A percentile compares a stretch with the other conserved stretches of the same genome.
Conservation (phyloP, 352 stramenopile genomes). For the Aphanomyces astaci region DNA sequence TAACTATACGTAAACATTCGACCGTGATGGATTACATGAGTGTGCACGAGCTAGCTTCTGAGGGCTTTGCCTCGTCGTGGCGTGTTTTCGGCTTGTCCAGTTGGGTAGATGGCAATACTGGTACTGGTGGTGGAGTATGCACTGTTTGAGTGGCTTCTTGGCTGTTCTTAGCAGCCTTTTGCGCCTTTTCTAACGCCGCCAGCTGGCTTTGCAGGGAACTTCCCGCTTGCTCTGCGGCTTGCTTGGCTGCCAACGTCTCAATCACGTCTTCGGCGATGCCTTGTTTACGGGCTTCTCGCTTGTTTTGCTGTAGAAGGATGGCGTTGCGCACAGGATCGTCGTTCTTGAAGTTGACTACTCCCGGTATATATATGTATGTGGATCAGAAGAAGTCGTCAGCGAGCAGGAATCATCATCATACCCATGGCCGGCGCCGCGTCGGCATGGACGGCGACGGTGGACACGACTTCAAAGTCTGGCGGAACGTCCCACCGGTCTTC, state of each 20-base stretch:
- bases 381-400: background rate
- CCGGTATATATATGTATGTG: background rate
- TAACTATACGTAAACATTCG: too few species aligned
- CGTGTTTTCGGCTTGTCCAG: background rate
- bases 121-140: background rate
- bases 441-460: slow-evolving; percentile 36
- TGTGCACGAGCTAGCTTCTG: background rate
- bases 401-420: background rate
- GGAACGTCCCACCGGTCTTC: slow-evolving; percentile 73
- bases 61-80: background rate
- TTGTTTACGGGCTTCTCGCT: slow-evolving; percentile 60
- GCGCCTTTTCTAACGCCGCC: slow-evolving; percentile 25
- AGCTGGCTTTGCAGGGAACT: slow-evolving; percentile 24
- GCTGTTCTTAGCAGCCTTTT: slow-evolving; percentile 7
- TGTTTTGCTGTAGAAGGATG: slow-evolving; percentile 63
- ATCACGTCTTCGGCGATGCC: slow-evolving; percentile 57
- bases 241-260: slow-evolving; percentile 34
- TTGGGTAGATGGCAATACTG: background rate
- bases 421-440: background rate
- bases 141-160: background rate
- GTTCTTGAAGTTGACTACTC: slow-evolving; percentile 72
- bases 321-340: slow-evolving; percentile 67
- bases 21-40: slow-evolving; percentile 8
- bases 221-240: slow-evolving; percentile 30
- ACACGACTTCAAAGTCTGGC: slow-evolving; percentile 52